Evolutionary conservation across 306 rosid genomes (phyloP).

Genomic region (Trichosanthes truncata): DNA sequence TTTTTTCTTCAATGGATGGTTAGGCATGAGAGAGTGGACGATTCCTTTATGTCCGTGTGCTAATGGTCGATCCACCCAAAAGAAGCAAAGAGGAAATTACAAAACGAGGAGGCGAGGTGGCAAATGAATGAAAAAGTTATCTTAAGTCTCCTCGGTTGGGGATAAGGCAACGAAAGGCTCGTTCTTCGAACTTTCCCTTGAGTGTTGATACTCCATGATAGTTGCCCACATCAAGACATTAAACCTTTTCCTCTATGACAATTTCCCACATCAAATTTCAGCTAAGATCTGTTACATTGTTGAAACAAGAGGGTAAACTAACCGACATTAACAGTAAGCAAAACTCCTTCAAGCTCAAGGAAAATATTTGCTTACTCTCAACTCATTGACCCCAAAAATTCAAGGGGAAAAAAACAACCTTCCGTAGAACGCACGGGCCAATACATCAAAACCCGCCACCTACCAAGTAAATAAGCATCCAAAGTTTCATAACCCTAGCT

Average conservation of each 20-base stretch:
- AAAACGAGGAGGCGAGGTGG: not conserved
- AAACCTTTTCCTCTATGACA: not conserved
- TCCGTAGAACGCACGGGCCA: not conserved
- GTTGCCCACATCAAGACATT: not conserved
- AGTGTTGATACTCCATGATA: not conserved
- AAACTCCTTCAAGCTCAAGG: not conserved
- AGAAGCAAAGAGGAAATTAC: not conserved
- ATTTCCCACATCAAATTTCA: not conserved
- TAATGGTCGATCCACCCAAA: not conserved
- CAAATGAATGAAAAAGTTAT: not conserved
- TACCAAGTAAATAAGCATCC: not conserved
- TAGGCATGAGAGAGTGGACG: not conserved
- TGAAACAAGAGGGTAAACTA: not conserved
- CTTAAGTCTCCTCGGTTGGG: not conserved
- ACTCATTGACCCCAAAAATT: not conserved
- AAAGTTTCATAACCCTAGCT: conserved; percentile 2
- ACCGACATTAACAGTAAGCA: not conserved
- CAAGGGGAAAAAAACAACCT: not conserved
- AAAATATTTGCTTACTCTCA: not conserved
- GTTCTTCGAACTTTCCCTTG: not conserved
- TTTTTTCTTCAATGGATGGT: not conserved
- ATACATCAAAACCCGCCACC: not conserved
- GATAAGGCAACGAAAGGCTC: not conserved
- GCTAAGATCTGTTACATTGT: not conserved
- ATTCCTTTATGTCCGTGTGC: not conserved